These are phyloP conservation scores for Leccinum rimulosum DNA, from an alignment of 768 basidiomycete genomes.

Conservation along the genomic window DNA sequence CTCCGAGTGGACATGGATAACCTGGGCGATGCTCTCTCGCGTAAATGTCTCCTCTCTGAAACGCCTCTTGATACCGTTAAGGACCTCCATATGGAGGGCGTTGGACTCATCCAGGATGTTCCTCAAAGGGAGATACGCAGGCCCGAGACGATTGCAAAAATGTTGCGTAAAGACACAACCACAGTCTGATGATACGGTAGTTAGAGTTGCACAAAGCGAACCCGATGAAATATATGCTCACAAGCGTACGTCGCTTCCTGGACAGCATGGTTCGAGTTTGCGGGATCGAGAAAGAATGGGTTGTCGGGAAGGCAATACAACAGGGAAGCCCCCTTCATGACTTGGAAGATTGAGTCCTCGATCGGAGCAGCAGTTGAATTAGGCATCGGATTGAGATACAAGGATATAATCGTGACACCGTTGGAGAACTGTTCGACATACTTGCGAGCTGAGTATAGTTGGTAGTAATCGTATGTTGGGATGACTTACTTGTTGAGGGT, in stretches of 20 bases:
- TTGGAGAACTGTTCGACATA: conserved; percentile 99
- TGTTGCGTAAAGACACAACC: conserved; percentile 99
- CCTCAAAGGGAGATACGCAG: conserved; percentile 86
- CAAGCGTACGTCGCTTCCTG: conserved; percentile 97
- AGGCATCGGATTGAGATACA: conserved; percentile 93
- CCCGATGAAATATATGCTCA: conserved; percentile 34
- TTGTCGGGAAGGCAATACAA: conserved; percentile 95
- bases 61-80: conserved; percentile 91
- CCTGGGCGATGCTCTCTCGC: conserved; percentile 86
- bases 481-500: conserved; percentile 48
- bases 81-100: conserved; percentile 85
- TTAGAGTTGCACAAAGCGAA: neutral
- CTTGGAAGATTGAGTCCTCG: conserved; percentile 95
- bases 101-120: conserved; percentile 89
- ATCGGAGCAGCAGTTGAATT: conserved; percentile 80
- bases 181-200: conserved; percentile 53
- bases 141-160: conserved; percentile 93
- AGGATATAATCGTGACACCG: conserved; percentile 90
- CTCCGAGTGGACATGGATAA: conserved; percentile 85
- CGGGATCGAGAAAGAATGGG: conserved; percentile 67
- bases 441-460: conserved; percentile 91
- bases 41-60: conserved; percentile 99
- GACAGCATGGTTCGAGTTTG: conserved; percentile 67
- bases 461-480: conserved; percentile 66
- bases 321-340: conserved; percentile 94